phyloP scores from a whole-genome alignment of 148 eudicot species.

The Mesembryanthemum crystallinum region DNA sequence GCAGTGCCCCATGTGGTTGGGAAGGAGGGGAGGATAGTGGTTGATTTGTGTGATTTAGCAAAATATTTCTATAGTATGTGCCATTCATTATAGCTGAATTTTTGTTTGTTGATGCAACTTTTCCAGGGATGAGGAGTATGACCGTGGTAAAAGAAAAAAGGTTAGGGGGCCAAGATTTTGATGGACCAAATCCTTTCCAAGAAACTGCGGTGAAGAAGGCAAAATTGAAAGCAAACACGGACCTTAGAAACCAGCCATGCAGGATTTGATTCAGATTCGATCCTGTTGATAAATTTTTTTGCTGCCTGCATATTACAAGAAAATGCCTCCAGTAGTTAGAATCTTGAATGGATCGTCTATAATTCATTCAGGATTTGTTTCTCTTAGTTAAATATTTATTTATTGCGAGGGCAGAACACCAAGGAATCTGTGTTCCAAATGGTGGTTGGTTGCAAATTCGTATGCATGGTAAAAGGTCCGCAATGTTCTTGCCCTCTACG shows the following conservation, averaged over 20 bases:
- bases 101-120: neutral
- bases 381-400: too few species aligned
- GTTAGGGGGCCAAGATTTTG: constrained; percentile 43
- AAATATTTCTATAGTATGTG: neutral
- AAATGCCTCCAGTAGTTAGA: too few species aligned
- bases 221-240: constrained; percentile 31
- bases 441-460: too few species aligned
- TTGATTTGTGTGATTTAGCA: neutral
- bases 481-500: too few species aligned
- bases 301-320: too few species aligned
- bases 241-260: constrained; percentile 9
- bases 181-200: constrained; percentile 78
- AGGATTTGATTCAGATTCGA: too few species aligned
- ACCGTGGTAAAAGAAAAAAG: constrained; percentile 83
- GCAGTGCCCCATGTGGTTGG: neutral
- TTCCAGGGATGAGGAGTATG: constrained; percentile 93
- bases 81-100: neutral
- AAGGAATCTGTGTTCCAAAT: too few species aligned
- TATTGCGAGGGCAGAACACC: too few species aligned
- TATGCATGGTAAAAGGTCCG: too few species aligned
- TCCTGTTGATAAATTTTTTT: too few species aligned
- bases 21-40: neutral
- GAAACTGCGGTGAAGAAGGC: constrained; percentile 56
- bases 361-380: too few species aligned
- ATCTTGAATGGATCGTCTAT: too few species aligned